Conservation (phyloP, 2,329 filamentous ascomycete species). For the Hypoxylon sp. region DNA sequence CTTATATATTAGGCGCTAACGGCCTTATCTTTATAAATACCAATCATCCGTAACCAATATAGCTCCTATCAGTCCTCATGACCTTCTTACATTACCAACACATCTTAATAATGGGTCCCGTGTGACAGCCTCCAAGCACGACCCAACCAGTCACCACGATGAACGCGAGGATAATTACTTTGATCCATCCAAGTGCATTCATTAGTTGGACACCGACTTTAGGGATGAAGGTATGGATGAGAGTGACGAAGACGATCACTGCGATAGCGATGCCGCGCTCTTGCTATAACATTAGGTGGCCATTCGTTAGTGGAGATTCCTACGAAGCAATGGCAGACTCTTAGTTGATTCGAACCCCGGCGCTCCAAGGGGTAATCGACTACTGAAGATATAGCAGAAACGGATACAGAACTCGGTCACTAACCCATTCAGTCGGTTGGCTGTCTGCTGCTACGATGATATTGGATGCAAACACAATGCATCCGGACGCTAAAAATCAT, state of each 20-base stretch:
- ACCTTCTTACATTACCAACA: no score
- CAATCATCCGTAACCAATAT: no score
- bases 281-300: no score
- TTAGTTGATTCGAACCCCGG: neutral
- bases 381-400: neutral
- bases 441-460: constrained; percentile 2
- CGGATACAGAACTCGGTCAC: neutral
- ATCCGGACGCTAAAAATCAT: neutral
- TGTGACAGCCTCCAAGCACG: no score
- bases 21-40: no score
- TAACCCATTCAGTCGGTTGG: constrained; percentile 6
- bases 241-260: constrained; percentile 8
- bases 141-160: constrained; percentile 12
- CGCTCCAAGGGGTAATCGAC: neutral
- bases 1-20: no score
- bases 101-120: no score
- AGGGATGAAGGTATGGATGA: constrained; percentile 8
- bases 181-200: constrained; percentile 9
- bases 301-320: no score
- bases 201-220: constrained; percentile 9
- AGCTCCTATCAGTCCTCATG: no score
- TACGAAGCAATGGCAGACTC: neutral
- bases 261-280: constrained; percentile 3
- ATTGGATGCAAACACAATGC: constrained; percentile 8
- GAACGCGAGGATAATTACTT: constrained; percentile 10